A percentile compares a stretch with the other conserved stretches of the same genome.
Evolutionary conservation across 139 green algal species (phyloP).

Genomic region (Ettlia oleoabundans): DNA sequence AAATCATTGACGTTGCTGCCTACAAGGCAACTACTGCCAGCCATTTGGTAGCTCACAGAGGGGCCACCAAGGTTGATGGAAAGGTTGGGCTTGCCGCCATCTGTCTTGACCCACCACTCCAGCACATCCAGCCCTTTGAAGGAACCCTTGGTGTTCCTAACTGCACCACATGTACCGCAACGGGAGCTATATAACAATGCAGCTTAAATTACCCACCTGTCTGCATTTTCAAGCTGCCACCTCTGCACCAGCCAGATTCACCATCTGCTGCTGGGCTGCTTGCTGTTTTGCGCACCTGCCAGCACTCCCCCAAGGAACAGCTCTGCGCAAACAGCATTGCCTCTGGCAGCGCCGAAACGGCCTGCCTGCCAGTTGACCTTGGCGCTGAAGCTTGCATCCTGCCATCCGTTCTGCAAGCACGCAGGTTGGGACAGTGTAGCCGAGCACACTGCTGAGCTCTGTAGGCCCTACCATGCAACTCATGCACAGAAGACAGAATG

Average conservation of each 20-base stretch:
- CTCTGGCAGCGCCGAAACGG: slow-evolving; percentile 1
- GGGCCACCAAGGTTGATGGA: neutral
- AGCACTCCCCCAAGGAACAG: neutral
- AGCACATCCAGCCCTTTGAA: neutral
- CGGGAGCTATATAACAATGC: neutral
- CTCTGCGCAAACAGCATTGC: slow-evolving; percentile 4
- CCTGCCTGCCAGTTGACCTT: slow-evolving; percentile 6
- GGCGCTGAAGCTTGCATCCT: slow-evolving; percentile 7
- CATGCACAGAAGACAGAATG: no score
- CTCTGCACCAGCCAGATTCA: no score
- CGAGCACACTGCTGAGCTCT: no score
- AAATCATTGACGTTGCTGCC: no score
- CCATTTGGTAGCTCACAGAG: slow-evolving; percentile 14
- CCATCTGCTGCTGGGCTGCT: no score
- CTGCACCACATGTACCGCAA: neutral
- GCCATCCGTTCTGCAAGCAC: slow-evolving; percentile 11
- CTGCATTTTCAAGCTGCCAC: no score
- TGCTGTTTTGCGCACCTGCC: neutral
- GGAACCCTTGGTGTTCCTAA: neutral
- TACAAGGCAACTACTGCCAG: no score
- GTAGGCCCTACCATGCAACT: no score
- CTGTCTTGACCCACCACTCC: slow-evolving; percentile 2
- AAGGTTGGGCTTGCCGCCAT: neutral
- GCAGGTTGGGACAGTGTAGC: neutral
- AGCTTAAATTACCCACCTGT: no score